Evolutionary conservation across 805 yeast genomes (phyloP), one percentile per base, ranked within the genome.

Genomic region (Kodamaea restingae): DNA sequence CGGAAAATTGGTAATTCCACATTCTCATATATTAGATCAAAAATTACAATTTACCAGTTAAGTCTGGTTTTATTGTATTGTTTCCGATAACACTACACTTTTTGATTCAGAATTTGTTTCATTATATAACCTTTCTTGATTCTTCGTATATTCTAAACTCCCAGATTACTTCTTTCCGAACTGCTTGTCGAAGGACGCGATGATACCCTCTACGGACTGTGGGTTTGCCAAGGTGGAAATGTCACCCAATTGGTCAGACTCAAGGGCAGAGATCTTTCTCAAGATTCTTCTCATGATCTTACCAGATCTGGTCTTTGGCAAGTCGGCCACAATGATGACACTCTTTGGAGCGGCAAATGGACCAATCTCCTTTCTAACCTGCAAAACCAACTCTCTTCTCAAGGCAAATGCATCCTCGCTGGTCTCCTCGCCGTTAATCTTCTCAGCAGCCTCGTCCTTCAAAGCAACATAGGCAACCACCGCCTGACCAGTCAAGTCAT

Each of bases 221-320:
- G 93, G 91, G 58, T 84, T 84, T 36, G 88, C 78, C 57, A 84
- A 74, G 11, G 93, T 84, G 26, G 87, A 70, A 45, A 80, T 77
- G 66, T 84, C 93, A 47, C 93, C 93, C 55, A 84, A 70, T 65
- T 81, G 88, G 56, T 84, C 90, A 46, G 82, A 84, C 64, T 84
- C 91, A 47, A 79, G 73, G 35, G 88, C 81, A 36, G 81, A 67
- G 44, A 84, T 71, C 69, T 84, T 84, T 67, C 93, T 77, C 61
- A 84, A 73, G 55, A 84, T 83, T 69, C 93, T 76, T 76, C 93
- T 80, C 93, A 84, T 84, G 51, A 84, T 84, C 69, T 84, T 84
- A 56, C 93, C 93, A 4, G 88, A 81, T 70, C 93, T 79, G 9
- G 93, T 84, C 73, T 84, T 84, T 55, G 93, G 93, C 61, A 84